These are phyloP conservation scores for Hygrocybe punicea DNA, from an alignment of 768 basidiomycete species.

Conservation along the genomic window DNA sequence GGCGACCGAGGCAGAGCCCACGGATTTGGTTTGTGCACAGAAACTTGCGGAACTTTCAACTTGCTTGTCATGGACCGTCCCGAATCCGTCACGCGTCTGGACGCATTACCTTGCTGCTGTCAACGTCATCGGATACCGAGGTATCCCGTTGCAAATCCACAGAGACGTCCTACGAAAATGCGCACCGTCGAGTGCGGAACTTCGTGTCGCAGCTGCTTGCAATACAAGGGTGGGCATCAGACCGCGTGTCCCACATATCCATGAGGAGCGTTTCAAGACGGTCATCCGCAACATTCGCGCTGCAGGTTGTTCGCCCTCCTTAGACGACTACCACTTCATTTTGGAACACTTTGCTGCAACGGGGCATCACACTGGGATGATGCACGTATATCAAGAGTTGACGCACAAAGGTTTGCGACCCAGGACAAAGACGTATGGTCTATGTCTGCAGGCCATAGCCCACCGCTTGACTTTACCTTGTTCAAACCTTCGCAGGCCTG, in stretches of 20 bases:
- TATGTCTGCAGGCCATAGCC: conserved; percentile 67
- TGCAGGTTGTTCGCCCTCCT: conserved; percentile 43
- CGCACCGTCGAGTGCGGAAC: conserved; percentile 43
- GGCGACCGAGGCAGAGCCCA: background rate
- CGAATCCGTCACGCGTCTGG: conserved; percentile 59
- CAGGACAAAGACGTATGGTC: conserved; percentile 52
- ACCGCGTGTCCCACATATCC: conserved; percentile 44
- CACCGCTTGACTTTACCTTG: conserved; percentile 64
- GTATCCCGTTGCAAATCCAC: conserved; percentile 62
- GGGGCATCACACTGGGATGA: conserved; percentile 62
- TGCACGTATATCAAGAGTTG: conserved; percentile 62
- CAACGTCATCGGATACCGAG: conserved; percentile 43
- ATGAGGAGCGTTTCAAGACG: conserved; percentile 64
- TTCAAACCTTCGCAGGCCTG: conserved; percentile 32
- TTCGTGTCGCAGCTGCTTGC: conserved; percentile 46
- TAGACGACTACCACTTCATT: conserved; percentile 74
- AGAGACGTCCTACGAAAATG: conserved; percentile 67
- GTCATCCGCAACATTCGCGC: conserved; percentile 69
- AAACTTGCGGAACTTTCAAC: conserved; percentile 30
- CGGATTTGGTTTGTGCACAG: conserved; percentile 1
- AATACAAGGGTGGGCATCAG: conserved; percentile 39
- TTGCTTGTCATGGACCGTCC: conserved; percentile 29
- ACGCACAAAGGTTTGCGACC: conserved; percentile 44
- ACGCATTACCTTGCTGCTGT: conserved; percentile 57
- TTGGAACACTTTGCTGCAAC: conserved; percentile 72